A percentile compares a stretch with the other conserved stretches of the same genome.
These are phyloP conservation scores for Groenewaldozyma salmanticensis DNA, from an alignment of 805 yeast species.

Conservation along the genomic window DNA sequence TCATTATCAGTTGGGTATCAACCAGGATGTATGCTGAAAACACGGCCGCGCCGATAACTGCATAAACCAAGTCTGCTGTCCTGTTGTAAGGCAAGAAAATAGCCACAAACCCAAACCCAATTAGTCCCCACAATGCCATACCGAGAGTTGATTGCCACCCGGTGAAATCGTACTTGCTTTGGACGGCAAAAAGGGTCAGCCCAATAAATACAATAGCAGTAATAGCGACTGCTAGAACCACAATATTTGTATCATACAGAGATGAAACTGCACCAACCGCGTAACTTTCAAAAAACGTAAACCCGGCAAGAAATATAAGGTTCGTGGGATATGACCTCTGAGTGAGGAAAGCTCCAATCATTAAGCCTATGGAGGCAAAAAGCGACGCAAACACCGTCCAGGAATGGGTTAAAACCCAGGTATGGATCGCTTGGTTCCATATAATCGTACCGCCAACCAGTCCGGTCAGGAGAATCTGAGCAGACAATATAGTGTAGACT, in stretches of 20 bases:
- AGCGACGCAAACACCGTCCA: conserved; percentile 52
- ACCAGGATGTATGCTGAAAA: conserved; percentile 64
- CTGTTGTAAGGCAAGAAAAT: conserved; percentile 54
- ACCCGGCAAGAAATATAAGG: conserved; percentile 47
- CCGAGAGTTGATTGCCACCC: conserved; percentile 53
- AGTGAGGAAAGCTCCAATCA: conserved; percentile 54
- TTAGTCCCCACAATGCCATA: conserved; percentile 52
- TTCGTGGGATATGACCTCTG: conserved; percentile 64
- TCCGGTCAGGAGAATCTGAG: conserved; percentile 57
- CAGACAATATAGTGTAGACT: conserved; percentile 61
- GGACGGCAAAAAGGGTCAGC: conserved; percentile 65
- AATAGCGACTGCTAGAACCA: conserved; percentile 60
- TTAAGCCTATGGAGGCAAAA: conserved; percentile 50
- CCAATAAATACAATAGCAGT: conserved; percentile 69
- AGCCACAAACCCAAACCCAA: conserved; percentile 62
- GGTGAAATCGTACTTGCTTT: conserved; percentile 65
- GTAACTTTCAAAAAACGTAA: conserved; percentile 69
- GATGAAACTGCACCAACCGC: conserved; percentile 60
- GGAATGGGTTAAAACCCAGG: conserved; percentile 48
- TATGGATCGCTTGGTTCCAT: conserved; percentile 34
- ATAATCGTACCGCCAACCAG: conserved; percentile 45
- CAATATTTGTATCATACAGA: conserved; percentile 49
- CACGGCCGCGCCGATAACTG: conserved; percentile 63
- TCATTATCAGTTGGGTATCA: conserved; percentile 75
- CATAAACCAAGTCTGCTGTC: conserved; percentile 53